Base-by-base conservation (phyloP, 331 rosid genomes). In the Acacia pycnantha region DNA sequence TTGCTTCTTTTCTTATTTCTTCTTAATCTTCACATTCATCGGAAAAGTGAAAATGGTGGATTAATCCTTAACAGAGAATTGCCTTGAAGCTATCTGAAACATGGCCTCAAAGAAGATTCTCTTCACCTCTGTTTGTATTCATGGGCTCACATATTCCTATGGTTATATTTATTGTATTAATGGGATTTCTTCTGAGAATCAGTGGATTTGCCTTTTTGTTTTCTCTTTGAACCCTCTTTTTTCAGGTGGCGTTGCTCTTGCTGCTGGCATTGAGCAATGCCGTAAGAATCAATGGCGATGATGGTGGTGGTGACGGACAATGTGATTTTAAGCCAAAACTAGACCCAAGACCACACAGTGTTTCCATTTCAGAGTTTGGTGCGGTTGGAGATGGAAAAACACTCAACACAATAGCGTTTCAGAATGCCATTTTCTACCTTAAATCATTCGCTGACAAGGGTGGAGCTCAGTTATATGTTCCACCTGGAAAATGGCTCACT, bases 391-490 rank as follows among this genome's bases (percentile, higher is more conserved):
- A 96, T 84, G 99, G 99, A 26, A 90, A 87, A 82, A 92, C 99
- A 80, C 80, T 90, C 66, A 96, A 96, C 77, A 96, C 99, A 8
- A 70, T 91, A 22, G 98, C 98, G 64, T 94, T 96, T 79, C 99
- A 94, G 87, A 96, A 96, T 86, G 99, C 99, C 74, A 82, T 96
- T 53, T 96, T 96, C 87, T 96, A 96, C 80, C 97, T 96, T 79
- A 96, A 94, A 87, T 96, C 99, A 29, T 96, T 96, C 59, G 95
- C 98, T 54, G 99, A 96, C 74, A 96, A 96, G 85, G 99, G 99
- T 13, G 99, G 99, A 0, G 99, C 99, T 74, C 99, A 96, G 96
- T 97, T 96, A 10, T 96, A 96, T n/a, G 95, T 96, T 9, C 99
- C 99, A 0, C 86, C 95, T 0, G 99, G 99, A 64, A 87, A 90